Evolutionary conservation across 2,329 filamentous ascomycete species (phyloP).

Genomic region (Ophiostoma ips): DNA sequence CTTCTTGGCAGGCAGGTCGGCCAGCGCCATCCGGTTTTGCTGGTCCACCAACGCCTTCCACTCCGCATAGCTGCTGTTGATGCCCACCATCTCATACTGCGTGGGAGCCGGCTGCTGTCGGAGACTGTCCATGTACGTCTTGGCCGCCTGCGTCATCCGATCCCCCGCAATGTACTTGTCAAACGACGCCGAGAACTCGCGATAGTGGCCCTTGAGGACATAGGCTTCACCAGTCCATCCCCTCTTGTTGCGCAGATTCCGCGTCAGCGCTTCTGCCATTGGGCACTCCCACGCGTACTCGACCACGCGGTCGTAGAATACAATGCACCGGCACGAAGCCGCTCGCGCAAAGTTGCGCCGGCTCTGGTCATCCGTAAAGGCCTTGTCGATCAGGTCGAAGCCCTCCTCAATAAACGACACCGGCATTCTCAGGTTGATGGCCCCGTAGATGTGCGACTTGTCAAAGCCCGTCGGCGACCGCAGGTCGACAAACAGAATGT

Average conservation of each 20-base stretch:
- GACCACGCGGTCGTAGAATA: slow-evolving; percentile 38
- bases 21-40: slow-evolving; percentile 26
- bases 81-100: slow-evolving; percentile 16
- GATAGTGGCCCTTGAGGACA: slow-evolving; percentile 41
- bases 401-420: slow-evolving; percentile 32
- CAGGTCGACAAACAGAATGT: slow-evolving; percentile 36
- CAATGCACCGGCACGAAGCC: slow-evolving; percentile 31
- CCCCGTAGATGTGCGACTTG: slow-evolving; percentile 36
- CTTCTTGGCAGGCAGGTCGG: slow-evolving; percentile 25
- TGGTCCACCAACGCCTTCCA: slow-evolving; percentile 31
- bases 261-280: slow-evolving; percentile 28
- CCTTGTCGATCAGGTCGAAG: slow-evolving; percentile 36
- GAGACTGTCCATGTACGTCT: slow-evolving; percentile 26
- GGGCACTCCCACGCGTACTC: slow-evolving; percentile 39
- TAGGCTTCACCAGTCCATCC: slow-evolving; percentile 39
- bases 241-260: slow-evolving; percentile 28
- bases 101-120: slow-evolving; percentile 22
- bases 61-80: slow-evolving; percentile 27
- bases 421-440: slow-evolving; percentile 37
- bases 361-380: slow-evolving; percentile 34
- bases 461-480: slow-evolving; percentile 33
- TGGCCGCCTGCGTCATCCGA: slow-evolving; percentile 28
- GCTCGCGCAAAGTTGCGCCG: slow-evolving; percentile 33
- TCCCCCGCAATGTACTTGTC: slow-evolving; percentile 33
- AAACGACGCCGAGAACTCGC: slow-evolving; percentile 40